A percentile compares a stretch with the other conserved stretches of the same genome.
Evolutionary conservation across 1,139 yeast genomes (phyloP).

Genomic region (Schwanniomyces etchellsii): DNA sequence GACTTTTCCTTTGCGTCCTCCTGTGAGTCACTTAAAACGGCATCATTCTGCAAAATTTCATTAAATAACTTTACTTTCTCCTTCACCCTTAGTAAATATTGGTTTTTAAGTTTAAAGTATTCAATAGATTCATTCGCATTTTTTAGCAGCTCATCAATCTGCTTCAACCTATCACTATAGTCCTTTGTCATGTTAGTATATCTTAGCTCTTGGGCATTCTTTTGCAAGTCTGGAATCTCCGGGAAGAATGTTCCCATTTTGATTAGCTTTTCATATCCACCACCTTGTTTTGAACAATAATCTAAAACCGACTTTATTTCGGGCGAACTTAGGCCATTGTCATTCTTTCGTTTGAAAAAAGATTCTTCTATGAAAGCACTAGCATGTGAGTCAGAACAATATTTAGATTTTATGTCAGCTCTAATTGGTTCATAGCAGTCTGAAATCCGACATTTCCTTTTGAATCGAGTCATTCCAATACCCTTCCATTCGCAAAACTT

Average conservation of each 20-base stretch:
- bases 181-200: slow-evolving; percentile 22
- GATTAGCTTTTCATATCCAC: slow-evolving; percentile 13
- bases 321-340: slow-evolving; percentile 13
- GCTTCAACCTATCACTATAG: slow-evolving; percentile 17
- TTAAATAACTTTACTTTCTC: slow-evolving; percentile 34
- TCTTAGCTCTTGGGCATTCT: slow-evolving; percentile 24
- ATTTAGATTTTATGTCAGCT: slow-evolving; percentile 46
- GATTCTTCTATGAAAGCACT: slow-evolving; percentile 38
- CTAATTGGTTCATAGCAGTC: slow-evolving; percentile 57
- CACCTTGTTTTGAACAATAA: slow-evolving; percentile 5
- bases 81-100: slow-evolving; percentile 23
- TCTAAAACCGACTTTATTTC: slow-evolving; percentile 15
- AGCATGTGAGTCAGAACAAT: slow-evolving; percentile 76
- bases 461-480: slow-evolving; percentile 52
- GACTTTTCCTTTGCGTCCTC: slow-evolving; percentile 5
- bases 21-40: slow-evolving; percentile 1
- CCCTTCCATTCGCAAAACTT: slow-evolving; percentile 61
- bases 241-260: slow-evolving; percentile 32
- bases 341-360: slow-evolving; percentile 14
- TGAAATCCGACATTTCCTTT: slow-evolving; percentile 63
- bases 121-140: slow-evolving; percentile 15
- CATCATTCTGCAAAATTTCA: slow-evolving; percentile 18
- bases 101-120: slow-evolving; percentile 12
- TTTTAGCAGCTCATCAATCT: slow-evolving; percentile 16
- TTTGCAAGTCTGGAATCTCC: slow-evolving; percentile 29